A percentile compares a stretch with the other conserved stretches of the same genome.
Evolutionary conservation across 2,329 filamentous ascomycete species (phyloP).

Genomic region (Sarocladiaceae sp.): DNA sequence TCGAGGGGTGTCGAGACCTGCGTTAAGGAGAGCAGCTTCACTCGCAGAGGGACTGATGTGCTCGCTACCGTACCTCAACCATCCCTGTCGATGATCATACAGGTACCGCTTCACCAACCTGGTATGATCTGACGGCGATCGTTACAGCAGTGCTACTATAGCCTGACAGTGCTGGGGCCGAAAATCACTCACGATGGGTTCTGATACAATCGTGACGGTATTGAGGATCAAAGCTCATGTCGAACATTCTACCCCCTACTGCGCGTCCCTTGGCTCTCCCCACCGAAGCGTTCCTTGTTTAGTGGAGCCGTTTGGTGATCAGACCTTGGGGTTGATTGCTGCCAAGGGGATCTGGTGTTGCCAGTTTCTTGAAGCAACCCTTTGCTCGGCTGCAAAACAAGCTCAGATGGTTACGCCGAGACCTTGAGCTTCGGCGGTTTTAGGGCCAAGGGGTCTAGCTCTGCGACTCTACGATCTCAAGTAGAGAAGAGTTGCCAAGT

Average conservation of each 20-base stretch:
- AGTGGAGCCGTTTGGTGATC: not conserved
- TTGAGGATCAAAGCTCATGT: not conserved
- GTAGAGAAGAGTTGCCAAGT: slow-evolving; percentile 3
- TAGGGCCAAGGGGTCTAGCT: not conserved
- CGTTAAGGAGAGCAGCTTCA: no score
- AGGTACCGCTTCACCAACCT: slow-evolving; percentile 9
- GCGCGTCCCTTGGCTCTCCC: not conserved
- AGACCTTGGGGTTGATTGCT: not conserved
- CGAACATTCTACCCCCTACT: no score
- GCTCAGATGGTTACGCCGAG: slow-evolving; percentile 2
- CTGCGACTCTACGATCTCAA: not conserved
- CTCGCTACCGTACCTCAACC: no score
- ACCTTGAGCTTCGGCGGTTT: not conserved
- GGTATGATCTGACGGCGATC: slow-evolving; percentile 6
- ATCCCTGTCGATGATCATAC: slow-evolving; percentile 7
- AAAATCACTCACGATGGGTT: not conserved
- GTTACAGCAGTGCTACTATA: not conserved
- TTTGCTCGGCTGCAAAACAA: not conserved
- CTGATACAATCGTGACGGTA: not conserved
- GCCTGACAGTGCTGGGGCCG: not conserved
- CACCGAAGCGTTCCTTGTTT: not conserved
- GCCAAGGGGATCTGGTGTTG: no score
- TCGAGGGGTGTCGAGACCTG: not conserved
- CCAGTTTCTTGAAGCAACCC: not conserved
- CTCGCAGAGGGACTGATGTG: no score